Conservation (phyloP, 2,329 filamentous ascomycete species). For the Capronia americana region DNA sequence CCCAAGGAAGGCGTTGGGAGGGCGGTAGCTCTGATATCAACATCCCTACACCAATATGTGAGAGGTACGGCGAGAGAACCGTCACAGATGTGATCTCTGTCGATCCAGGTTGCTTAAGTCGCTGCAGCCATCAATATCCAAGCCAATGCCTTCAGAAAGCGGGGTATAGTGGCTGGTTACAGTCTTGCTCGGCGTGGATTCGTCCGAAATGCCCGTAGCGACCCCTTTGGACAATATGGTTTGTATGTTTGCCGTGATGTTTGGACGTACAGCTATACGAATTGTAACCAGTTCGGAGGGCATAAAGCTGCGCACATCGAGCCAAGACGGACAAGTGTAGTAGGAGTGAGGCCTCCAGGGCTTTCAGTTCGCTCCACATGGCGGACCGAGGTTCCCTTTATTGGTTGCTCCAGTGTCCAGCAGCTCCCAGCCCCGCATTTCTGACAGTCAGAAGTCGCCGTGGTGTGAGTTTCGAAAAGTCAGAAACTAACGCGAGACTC, state of each 20-base stretch:
- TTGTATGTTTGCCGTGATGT: not conserved
- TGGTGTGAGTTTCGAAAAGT: slow-evolving; percentile 1
- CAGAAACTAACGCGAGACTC: slow-evolving; percentile 5
- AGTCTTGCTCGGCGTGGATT: not conserved
- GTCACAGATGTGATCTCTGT: not conserved
- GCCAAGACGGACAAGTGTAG: not conserved
- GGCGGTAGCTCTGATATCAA: not conserved
- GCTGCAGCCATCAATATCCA: not conserved
- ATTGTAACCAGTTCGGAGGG: not conserved
- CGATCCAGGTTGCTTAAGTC: not conserved
- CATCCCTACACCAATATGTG: not conserved
- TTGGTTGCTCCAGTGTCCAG: not conserved
- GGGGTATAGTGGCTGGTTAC: not conserved
- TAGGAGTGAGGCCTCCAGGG: not conserved
- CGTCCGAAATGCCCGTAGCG: not conserved
- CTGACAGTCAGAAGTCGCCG: slow-evolving; percentile 19
- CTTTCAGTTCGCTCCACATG: not conserved
- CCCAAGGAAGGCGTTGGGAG: not conserved
- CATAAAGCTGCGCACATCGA: not conserved
- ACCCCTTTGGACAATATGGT: not conserved
- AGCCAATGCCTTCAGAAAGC: not conserved
- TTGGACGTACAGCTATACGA: not conserved
- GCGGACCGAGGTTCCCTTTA: not conserved
- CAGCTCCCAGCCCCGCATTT: slow-evolving; percentile 10
- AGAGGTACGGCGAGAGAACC: not conserved